Base-by-base conservation (phyloP, 345 rosid species). In the Citrus sp. region DNA sequence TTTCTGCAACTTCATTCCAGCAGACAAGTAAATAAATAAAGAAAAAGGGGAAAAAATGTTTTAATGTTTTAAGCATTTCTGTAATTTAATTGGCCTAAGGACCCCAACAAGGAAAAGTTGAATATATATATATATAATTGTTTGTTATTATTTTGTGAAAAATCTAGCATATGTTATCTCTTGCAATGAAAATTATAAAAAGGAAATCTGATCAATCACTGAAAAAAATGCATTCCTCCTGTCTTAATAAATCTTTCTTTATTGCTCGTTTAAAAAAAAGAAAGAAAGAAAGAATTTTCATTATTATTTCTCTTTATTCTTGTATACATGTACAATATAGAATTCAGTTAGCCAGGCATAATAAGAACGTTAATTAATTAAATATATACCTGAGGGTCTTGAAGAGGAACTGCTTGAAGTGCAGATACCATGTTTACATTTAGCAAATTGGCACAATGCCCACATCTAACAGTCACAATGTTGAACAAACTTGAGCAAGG, bases 401-500 rank as follows among this genome's bases (percentile, higher is more conserved):
- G 97, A 76, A 67, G 78, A 72, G 94, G 91, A 83, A 74, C 21
- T 67, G 91, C 68, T 77, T 89, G 95, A 80, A 87, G 84, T 51
- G 93, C 86, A 84, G 81, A 89, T 71, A 89, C 98, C 92, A 90
- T 89, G 89, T 86, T 91, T 62, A 96, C 94, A 51, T 95, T 87
- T 58, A 96, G 91, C 86, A 94, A 75, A 89, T 92, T 96, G 74
- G 93, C 87, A 76, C 99, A 96, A 75, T 94, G 92, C 78, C 99
- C 99, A 80, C 99, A 96, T 85, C 98, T 87, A 30, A 96, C 98
- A 13, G 99, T 96, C 84, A 92, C 98, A 42, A 90, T 80, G 77
- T 86, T 89, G 86, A 75, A 85, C 88, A 91, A 49, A 77, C 85
- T 92, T 83, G 85, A 88, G 82, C 88, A 76, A 80, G 99, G 99